A percentile compares a stretch with the other conserved stretches of the same genome.
phyloP scores from a whole-genome alignment of 1,284 basidiomycete species.

The Entoloma clypeatum region DNA sequence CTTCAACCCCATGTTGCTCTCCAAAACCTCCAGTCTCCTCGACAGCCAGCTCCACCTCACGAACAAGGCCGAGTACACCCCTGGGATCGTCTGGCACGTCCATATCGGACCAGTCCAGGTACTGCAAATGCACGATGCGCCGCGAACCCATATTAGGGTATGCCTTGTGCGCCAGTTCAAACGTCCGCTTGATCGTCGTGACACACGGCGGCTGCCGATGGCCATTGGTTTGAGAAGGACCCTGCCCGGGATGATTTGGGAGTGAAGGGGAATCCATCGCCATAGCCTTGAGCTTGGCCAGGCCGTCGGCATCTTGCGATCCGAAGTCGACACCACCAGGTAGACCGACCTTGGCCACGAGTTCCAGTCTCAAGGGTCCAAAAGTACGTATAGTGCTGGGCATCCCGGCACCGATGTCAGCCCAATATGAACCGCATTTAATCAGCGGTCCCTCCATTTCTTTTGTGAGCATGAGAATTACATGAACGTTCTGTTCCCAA shows the following conservation, averaged over 20 bases:
- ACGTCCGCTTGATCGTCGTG: conserved; percentile 60
- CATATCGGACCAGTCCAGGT: conserved; percentile 91
- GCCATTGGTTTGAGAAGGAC: background rate
- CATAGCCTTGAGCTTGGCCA: background rate
- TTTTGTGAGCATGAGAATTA: conserved; percentile 88
- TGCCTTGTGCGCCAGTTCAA: conserved; percentile 60
- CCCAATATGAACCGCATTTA: conserved; percentile 95
- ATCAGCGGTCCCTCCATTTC: conserved; percentile 86
- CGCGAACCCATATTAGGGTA: conserved; percentile 59
- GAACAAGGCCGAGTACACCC: conserved; percentile 70
- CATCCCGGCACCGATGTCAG: conserved; percentile 36
- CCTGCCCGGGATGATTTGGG: background rate
- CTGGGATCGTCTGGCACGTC: conserved; percentile 84
- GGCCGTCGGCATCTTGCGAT: conserved; percentile 4
- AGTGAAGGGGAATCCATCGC: conserved; percentile 1
- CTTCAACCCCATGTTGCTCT: background rate
- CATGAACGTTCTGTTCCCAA: conserved; percentile 79
- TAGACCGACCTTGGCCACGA: conserved; percentile 57
- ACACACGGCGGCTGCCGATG: conserved; percentile 6
- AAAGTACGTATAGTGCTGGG: conserved; percentile 43
- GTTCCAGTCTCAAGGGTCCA: conserved; percentile 64
- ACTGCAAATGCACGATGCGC: conserved; percentile 78
- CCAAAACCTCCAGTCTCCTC: conserved; percentile 31
- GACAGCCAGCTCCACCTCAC: conserved; percentile 53
- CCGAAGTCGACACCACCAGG: conserved; percentile 15